A percentile compares a stretch with the other conserved stretches of the same genome.
These are phyloP conservation scores for Fragosphaeria purpurea DNA, from an alignment of 2,329 filamentous ascomycete species.

Conservation along the genomic window DNA sequence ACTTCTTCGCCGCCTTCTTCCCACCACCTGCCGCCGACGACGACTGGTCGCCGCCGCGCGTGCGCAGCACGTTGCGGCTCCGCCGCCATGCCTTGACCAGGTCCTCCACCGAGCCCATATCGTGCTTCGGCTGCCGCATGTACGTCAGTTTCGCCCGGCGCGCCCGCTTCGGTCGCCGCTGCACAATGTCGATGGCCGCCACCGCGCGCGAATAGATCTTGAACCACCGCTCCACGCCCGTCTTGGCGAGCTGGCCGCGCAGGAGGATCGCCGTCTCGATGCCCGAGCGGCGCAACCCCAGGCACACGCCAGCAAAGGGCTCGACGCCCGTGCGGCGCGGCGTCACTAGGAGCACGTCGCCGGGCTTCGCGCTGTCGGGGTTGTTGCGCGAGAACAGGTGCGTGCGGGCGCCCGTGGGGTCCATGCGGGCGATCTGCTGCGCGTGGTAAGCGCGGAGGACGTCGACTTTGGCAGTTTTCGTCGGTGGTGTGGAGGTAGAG, in stretches of 20 bases:
- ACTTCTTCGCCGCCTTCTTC: background rate
- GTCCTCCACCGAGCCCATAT: slow-evolving; percentile 76
- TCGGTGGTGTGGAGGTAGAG: slow-evolving; percentile 3
- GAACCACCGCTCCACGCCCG: slow-evolving; percentile 94
- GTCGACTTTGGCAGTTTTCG: slow-evolving; percentile 24
- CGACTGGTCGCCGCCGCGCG: slow-evolving; percentile 8
- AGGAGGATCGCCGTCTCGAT: slow-evolving; percentile 82
- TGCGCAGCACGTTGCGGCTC: slow-evolving; percentile 28
- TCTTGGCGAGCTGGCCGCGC: slow-evolving; percentile 73
- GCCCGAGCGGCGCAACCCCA: slow-evolving; percentile 79
- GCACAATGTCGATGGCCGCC: slow-evolving; percentile 85
- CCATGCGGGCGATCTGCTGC: slow-evolving; percentile 63
- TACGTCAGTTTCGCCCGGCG: slow-evolving; percentile 83
- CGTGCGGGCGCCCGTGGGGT: slow-evolving; percentile 74
- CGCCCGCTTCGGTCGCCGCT: slow-evolving; percentile 73
- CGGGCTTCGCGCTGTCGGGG: slow-evolving; percentile 67
- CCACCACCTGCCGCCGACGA: slow-evolving; percentile 5
- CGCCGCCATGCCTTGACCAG: slow-evolving; percentile 55
- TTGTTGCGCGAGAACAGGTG: slow-evolving; percentile 71
- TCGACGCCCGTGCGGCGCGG: slow-evolving; percentile 70
- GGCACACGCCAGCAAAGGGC: slow-evolving; percentile 78
- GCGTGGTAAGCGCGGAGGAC: slow-evolving; percentile 58
- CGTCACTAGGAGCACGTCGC: slow-evolving; percentile 86
- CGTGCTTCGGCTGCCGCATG: slow-evolving; percentile 79
- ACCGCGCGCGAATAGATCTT: slow-evolving; percentile 91